These are phyloP conservation scores for Neurospora pannonica DNA, from an alignment of 495 filamentous ascomycete species.

Conservation along the genomic window DNA sequence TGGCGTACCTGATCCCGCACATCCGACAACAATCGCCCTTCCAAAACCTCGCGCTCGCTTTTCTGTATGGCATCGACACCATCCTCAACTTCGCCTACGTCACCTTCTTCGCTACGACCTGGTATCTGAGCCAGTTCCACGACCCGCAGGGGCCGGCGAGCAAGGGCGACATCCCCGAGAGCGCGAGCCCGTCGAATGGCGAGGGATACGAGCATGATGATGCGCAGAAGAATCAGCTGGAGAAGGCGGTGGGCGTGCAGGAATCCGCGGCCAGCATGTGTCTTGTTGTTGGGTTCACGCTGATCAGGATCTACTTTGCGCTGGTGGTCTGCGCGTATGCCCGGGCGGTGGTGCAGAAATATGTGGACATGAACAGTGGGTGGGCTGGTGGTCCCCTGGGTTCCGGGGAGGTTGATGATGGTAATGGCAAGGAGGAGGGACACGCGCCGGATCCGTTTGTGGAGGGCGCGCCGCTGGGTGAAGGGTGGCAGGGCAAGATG, in stretches of 20 bases:
- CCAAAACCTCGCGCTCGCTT: slow-evolving; percentile 60
- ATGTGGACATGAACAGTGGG: slow-evolving; percentile 39
- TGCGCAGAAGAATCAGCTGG: background rate
- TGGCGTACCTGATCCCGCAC: slow-evolving; percentile 55
- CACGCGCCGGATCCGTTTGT: slow-evolving; percentile 64
- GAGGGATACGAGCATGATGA: slow-evolving; percentile 1
- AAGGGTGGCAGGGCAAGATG: slow-evolving; percentile 66
- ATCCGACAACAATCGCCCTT: slow-evolving; percentile 61
- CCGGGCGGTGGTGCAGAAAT: slow-evolving; percentile 55
- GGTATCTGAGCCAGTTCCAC: slow-evolving; percentile 64
- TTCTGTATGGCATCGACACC: slow-evolving; percentile 71
- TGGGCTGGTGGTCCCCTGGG: slow-evolving; percentile 17
- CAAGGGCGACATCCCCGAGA: slow-evolving; percentile 1
- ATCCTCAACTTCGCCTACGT: slow-evolving; percentile 71
- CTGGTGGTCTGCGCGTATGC: slow-evolving; percentile 75
- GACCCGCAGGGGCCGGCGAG: slow-evolving; percentile 5
- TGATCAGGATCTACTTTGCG: slow-evolving; percentile 65
- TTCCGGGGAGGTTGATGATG: slow-evolving; percentile 9
- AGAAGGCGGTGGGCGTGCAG: slow-evolving; percentile 46
- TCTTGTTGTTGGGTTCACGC: slow-evolving; percentile 61
- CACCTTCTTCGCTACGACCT: slow-evolving; percentile 64
- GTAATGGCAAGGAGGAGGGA: slow-evolving; percentile 24
- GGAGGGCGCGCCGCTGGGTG: slow-evolving; percentile 53
- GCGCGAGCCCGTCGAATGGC: slow-evolving; percentile 16
- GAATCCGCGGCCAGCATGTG: slow-evolving; percentile 68